These are phyloP conservation scores for Limnanthes douglasii DNA, from an alignment of 345 rosid genomes.

Conservation along the genomic window DNA sequence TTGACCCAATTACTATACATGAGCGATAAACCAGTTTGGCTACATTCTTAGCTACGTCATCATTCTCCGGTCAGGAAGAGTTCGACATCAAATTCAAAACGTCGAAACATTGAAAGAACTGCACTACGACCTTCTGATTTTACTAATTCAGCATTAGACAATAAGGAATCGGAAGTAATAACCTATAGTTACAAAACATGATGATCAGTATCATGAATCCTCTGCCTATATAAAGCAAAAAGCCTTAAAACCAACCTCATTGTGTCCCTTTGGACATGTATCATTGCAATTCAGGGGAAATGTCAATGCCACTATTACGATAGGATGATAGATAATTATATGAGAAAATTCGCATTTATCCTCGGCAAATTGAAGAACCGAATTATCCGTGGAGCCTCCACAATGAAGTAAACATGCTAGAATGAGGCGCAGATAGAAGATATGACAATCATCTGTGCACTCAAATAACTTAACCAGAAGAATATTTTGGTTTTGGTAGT, in stretches of 20 bases:
- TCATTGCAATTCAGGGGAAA: constrained; percentile 28
- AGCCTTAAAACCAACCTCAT: constrained; percentile 21
- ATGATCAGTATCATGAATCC: constrained; percentile 37
- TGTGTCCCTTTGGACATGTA: constrained; percentile 14
- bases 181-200: too few species aligned
- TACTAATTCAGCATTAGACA: too few species aligned
- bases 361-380: constrained; percentile 13
- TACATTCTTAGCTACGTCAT: too few species aligned
- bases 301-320: constrained; percentile 28
- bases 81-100: too few species aligned
- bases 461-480: constrained; percentile 48
- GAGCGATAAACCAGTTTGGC: too few species aligned
- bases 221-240: constrained; percentile 23
- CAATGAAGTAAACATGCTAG: constrained; percentile 40
- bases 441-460: constrained; percentile 18
- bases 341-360: constrained; percentile 33
- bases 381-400: constrained; percentile 9
- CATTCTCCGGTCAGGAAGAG: too few species aligned
- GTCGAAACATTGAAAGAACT: too few species aligned
- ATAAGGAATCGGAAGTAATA: too few species aligned
- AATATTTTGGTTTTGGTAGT: constrained; percentile 25
- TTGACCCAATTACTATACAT: too few species aligned
- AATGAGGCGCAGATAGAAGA: constrained; percentile 32
- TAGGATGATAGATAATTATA: constrained; percentile 59
- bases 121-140: too few species aligned